Conservation (phyloP, 2,329 filamentous ascomycete species). For the Intubia oerlemansii region DNA sequence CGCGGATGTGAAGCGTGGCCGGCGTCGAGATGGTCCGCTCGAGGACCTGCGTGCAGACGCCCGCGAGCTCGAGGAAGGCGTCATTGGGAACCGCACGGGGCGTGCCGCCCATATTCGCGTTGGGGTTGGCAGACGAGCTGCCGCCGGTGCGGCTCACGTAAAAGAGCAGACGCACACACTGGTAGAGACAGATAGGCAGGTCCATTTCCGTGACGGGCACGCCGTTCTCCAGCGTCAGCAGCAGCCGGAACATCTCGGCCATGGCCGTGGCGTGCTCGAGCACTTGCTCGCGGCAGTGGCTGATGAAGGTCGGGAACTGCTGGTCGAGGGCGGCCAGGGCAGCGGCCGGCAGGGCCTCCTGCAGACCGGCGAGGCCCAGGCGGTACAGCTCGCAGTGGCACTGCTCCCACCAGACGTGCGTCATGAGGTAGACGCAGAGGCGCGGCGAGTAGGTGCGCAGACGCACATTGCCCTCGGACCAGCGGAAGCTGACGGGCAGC, state of each 20-base stretch:
- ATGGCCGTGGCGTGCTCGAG: conserved; percentile 32
- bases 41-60: conserved; percentile 28
- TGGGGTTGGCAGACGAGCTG: too few relatives aligned
- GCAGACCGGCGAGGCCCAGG: conserved; percentile 26
- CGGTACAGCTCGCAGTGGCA: conserved; percentile 36
- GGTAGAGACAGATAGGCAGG: conserved; percentile 31
- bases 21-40: conserved; percentile 28
- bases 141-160: conserved; percentile 23
- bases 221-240: conserved; percentile 26
- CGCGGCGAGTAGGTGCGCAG: conserved; percentile 34
- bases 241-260: conserved; percentile 30
- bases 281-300: conserved; percentile 26
- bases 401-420: conserved; percentile 36
- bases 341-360: conserved; percentile 24
- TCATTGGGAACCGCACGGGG: conserved; percentile 19
- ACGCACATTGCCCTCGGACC: conserved; percentile 32
- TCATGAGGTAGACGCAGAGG: conserved; percentile 36
- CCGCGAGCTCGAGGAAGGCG: conserved; percentile 24
- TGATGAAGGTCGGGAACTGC: conserved; percentile 21
- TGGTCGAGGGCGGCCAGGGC: conserved; percentile 20
- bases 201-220: conserved; percentile 32
- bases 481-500: conserved; percentile 32
- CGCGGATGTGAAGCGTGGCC: conserved; percentile 24
- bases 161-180: conserved; percentile 30
- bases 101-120: too few relatives aligned